Conservation (phyloP, 2,329 filamentous ascomycete species). For the Lizonia empirigonia region DNA sequence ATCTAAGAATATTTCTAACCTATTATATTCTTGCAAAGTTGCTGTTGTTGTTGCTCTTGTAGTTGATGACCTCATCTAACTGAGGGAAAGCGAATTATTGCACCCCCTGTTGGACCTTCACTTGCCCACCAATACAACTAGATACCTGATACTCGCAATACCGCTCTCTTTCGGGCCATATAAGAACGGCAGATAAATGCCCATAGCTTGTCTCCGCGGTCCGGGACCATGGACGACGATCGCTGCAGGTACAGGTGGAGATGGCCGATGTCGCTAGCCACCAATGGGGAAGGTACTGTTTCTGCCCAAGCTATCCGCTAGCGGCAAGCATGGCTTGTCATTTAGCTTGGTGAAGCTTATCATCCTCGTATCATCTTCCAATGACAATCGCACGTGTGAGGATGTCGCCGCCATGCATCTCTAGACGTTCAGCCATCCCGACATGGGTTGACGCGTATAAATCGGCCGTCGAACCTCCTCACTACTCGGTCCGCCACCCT, state of each 20-base stretch:
- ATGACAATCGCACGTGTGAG: constrained; percentile 22
- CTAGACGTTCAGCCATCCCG: not conserved
- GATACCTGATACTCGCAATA: too few relatives aligned
- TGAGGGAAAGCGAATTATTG: too few relatives aligned
- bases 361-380: constrained; percentile 18
- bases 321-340: constrained; percentile 16
- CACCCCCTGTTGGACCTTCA: too few relatives aligned
- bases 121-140: too few relatives aligned
- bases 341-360: constrained; percentile 30
- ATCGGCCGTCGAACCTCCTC: not conserved
- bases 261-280: constrained; percentile 18
- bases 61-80: too few relatives aligned
- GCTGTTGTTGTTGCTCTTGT: too few relatives aligned
- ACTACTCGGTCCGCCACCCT: not conserved
- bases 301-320: constrained; percentile 26
- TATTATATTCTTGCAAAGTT: too few relatives aligned
- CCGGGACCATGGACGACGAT: not conserved
- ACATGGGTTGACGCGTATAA: constrained; percentile 9
- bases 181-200: not conserved
- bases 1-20: too few relatives aligned
- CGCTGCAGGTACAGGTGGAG: not conserved
- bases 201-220: not conserved
- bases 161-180: too few relatives aligned
- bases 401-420: constrained; percentile 6
- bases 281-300: constrained; percentile 27